Evolutionary conservation across 768 basidiomycete genomes (phyloP).

Genomic region (Termitomyces eurrhizus): DNA sequence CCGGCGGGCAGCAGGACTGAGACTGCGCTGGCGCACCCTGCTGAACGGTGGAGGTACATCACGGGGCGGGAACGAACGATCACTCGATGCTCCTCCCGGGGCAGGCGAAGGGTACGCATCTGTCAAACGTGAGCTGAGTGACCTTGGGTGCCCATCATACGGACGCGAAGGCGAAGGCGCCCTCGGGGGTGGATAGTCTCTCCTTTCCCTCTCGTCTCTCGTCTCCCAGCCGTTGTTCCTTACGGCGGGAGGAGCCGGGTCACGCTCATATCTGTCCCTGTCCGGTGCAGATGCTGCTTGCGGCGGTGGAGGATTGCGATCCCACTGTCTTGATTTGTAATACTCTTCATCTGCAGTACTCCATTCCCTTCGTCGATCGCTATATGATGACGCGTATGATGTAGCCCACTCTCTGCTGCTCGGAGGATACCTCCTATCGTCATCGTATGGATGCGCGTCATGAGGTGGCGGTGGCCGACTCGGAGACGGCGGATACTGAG

Average conservation of each 20-base stretch:
- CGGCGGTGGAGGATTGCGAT: constrained; percentile 24
- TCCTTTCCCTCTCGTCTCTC: constrained; percentile 38
- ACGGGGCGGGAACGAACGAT: constrained; percentile 15
- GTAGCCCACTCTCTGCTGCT: constrained; percentile 28
- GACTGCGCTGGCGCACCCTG: constrained; percentile 44
- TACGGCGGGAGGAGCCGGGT: constrained; percentile 11
- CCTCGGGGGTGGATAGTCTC: constrained; percentile 18
- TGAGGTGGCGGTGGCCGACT: constrained; percentile 24
- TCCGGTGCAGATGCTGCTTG: constrained; percentile 20
- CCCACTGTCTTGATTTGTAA: constrained; percentile 33
- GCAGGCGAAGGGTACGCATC: constrained; percentile 13
- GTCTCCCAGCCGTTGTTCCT: constrained; percentile 35
- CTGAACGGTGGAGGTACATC: constrained; percentile 22
- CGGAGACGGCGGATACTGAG: constrained; percentile 24
- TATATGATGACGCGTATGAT: constrained; percentile 18
- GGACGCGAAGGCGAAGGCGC: constrained; percentile 15
- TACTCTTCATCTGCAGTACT: constrained; percentile 34
- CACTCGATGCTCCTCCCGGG: constrained; percentile 2
- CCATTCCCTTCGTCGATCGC: constrained; percentile 27
- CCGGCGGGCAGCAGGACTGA: constrained; percentile 38
- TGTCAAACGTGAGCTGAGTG: constrained; percentile 17
- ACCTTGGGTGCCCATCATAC: constrained; percentile 13
- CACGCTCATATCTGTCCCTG: constrained; percentile 36
- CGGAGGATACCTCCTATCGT: constrained; percentile 29
- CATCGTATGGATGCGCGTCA: constrained; percentile 25